Evolutionary conservation across 352 stramenopile species (phyloP).

Genomic region (Phytophthora crassamura): DNA sequence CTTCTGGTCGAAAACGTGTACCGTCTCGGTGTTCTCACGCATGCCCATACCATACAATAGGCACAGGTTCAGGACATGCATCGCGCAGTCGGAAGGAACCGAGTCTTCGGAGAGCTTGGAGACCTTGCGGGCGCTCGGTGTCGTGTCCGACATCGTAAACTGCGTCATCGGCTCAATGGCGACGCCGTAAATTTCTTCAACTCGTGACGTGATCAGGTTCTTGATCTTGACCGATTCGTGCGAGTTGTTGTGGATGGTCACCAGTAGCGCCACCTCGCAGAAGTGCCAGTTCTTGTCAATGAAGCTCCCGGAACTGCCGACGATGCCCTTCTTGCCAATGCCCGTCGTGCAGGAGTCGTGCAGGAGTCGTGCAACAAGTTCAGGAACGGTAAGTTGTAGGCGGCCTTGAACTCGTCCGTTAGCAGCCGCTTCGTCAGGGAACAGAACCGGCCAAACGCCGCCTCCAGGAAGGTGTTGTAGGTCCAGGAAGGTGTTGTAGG

Average conservation of each 20-base stretch:
- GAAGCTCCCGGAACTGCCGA: constrained; percentile 5
- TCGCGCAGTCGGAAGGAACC: background rate
- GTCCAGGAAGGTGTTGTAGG: background rate
- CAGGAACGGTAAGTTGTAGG: background rate
- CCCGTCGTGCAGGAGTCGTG: no score
- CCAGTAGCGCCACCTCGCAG: constrained; percentile 7
- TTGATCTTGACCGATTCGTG: background rate
- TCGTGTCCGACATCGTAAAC: constrained; percentile 12
- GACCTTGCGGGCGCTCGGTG: background rate
- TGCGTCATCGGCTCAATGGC: constrained; percentile 5
- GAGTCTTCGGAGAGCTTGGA: constrained; percentile 7
- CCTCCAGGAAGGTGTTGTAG: background rate
- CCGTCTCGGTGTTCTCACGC: background rate
- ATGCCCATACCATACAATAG: constrained; percentile 3
- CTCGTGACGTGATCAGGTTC: background rate
- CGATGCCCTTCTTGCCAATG: background rate
- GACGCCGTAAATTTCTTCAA: background rate
- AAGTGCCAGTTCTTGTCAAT: constrained; percentile 3
- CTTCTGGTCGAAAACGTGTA: background rate
- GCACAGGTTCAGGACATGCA: constrained; percentile 19
- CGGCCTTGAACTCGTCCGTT: constrained; percentile 1
- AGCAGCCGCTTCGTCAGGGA: background rate
- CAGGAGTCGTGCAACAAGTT: constrained; percentile 14
- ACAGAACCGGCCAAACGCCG: constrained; percentile 1
- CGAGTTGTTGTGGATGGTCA: background rate